These are phyloP conservation scores for Aspergillus saccharolyticus DNA, from an alignment of 495 filamentous ascomycete genomes.

Conservation along the genomic window DNA sequence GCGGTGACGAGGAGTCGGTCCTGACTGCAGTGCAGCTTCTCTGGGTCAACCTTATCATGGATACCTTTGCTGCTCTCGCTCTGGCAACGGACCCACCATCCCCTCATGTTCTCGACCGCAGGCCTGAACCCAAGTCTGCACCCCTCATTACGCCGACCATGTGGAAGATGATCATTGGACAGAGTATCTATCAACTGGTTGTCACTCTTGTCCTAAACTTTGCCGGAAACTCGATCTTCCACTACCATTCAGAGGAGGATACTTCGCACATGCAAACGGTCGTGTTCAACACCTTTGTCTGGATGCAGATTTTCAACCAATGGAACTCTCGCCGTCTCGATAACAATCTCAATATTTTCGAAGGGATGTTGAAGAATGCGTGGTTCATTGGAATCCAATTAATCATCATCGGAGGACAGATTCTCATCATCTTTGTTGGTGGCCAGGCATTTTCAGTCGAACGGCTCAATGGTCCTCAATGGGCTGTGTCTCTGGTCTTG, in stretches of 20 bases:
- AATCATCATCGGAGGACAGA: conserved; percentile 78
- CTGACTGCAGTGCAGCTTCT: conserved; percentile 82
- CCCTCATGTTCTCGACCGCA: conserved; percentile 61
- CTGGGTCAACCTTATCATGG: conserved; percentile 94
- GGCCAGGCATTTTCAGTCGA: conserved; percentile 63
- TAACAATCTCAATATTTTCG: conserved; percentile 86
- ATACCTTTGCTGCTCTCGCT: conserved; percentile 93
- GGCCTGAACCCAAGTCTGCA: conserved; percentile 70
- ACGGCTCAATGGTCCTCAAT: conserved; percentile 59
- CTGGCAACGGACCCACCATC: conserved; percentile 80
- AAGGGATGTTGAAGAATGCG: conserved; percentile 69
- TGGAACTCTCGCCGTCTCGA: conserved; percentile 82
- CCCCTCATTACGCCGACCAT: conserved; percentile 74
- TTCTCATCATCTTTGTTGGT: conserved; percentile 74
- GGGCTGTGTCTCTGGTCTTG: conserved; percentile 69
- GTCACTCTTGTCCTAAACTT: conserved; percentile 77
- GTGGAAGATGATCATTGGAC: conserved; percentile 94
- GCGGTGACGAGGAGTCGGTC: conserved; percentile 59
- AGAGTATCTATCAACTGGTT: conserved; percentile 76
- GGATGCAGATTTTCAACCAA: conserved; percentile 94
- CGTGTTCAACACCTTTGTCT: conserved; percentile 89
- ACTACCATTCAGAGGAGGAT: conserved; percentile 35
- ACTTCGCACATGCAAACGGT: conserved; percentile 52
- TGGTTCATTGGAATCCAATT: conserved; percentile 81
- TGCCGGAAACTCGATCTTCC: conserved; percentile 58